phyloP scores from a whole-genome alignment of 2,329 filamentous ascomycete species.

The Paraphoma chrysanthemicola region DNA sequence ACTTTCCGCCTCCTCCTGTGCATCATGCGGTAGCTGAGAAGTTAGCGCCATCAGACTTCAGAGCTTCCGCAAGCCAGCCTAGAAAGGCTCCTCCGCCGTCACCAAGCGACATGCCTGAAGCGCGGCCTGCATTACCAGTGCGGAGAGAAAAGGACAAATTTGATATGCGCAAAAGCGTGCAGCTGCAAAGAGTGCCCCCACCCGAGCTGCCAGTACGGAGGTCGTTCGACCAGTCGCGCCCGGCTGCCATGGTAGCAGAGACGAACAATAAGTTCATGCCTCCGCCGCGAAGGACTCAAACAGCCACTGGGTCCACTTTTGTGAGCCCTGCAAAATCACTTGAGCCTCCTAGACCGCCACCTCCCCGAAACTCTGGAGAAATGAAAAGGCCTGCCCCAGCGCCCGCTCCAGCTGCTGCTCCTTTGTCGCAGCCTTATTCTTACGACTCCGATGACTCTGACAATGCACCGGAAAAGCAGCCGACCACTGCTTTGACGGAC shows the following conservation, averaged over 20 bases:
- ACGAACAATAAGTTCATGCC: conserved; percentile 38
- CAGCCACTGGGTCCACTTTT: conserved; percentile 19
- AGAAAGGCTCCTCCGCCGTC: conserved; percentile 23
- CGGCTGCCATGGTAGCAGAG: conserved; percentile 30
- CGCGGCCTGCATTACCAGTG: conserved; percentile 59
- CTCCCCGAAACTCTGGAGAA: conserved; percentile 44
- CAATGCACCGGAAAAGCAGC: conserved; percentile 52
- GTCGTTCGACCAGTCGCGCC: conserved; percentile 45
- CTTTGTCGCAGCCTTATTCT: conserved; percentile 32
- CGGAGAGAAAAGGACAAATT: conserved; percentile 47
- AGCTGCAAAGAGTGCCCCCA: conserved; percentile 35
- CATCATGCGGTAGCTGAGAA: conserved; percentile 40
- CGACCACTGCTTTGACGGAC: conserved; percentile 62
- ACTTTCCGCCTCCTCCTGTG: conserved; percentile 41
- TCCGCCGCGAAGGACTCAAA: conserved; percentile 45
- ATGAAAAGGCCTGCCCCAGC: conserved; percentile 34
- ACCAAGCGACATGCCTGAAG: conserved; percentile 43
- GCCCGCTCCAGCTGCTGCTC: conserved; percentile 17
- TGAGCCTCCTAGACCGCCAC: conserved; percentile 42
- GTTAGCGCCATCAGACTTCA: conserved; percentile 26
- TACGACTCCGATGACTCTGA: conserved; percentile 61
- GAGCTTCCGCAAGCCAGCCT: conserved; percentile 20
- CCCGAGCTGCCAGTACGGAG: conserved; percentile 44
- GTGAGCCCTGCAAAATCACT: conserved; percentile 27
- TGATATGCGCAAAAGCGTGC: conserved; percentile 45